A percentile compares a stretch with the other conserved stretches of the same genome.
Conservation (phyloP, 176 grass and related monocot genomes). For the Oryza meridionalis region DNA sequence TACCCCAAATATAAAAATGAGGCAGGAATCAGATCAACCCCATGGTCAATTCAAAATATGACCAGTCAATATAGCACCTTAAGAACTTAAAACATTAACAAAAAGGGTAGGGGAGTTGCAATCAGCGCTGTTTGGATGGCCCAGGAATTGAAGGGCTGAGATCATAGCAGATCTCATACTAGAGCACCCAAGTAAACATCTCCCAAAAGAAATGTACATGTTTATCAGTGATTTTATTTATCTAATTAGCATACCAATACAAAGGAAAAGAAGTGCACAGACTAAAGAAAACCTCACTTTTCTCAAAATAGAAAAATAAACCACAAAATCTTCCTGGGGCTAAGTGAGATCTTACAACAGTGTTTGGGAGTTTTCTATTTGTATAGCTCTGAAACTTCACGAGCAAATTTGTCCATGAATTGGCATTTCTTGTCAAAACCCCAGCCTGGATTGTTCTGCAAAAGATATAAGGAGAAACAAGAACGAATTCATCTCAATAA, state of each 20-base stretch:
- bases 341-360: slow-evolving; percentile 49
- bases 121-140: neutral
- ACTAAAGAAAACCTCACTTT: slow-evolving; percentile 27
- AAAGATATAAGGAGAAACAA: slow-evolving; percentile 18
- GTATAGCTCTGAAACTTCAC: slow-evolving; percentile 74
- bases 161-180: neutral
- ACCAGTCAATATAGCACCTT: neutral
- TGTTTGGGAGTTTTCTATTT: slow-evolving; percentile 45
- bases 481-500: neutral
- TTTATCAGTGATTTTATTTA: slow-evolving; percentile 53
- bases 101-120: neutral
- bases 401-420: slow-evolving; percentile 90
- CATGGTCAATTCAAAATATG: neutral
- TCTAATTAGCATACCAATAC: slow-evolving; percentile 35
- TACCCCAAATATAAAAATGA: neutral
- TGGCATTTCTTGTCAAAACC: slow-evolving; percentile 85
- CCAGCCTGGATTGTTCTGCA: slow-evolving; percentile 88
- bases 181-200: neutral
- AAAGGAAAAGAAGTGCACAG: slow-evolving; percentile 9
- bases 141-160: neutral
- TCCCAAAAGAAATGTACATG: slow-evolving; percentile 16
- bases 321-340: slow-evolving; percentile 24
- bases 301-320: slow-evolving; percentile 13
- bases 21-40: neutral
- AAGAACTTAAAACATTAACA: neutral